Conservation (phyloP, 208 protist genomes). For the Trypanosoma caninum region DNA sequence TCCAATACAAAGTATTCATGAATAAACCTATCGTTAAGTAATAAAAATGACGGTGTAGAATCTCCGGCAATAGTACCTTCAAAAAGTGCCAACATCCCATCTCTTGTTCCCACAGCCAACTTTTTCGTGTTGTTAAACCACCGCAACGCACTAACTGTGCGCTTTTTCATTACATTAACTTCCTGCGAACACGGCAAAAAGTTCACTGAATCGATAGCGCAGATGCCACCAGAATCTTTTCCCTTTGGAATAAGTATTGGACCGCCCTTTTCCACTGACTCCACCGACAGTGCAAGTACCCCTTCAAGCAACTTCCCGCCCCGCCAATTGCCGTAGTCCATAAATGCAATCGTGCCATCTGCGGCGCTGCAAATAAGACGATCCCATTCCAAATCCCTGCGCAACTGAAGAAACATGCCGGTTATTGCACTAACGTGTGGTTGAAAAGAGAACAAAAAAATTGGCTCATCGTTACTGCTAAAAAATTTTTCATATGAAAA, state of each 20-base stretch:
- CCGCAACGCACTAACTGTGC: slow-evolving; percentile 9
- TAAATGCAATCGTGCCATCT: slow-evolving; percentile 36
- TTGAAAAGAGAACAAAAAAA: slow-evolving; percentile 20
- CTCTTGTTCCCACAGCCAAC: slow-evolving; percentile 14
- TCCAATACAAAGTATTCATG: slow-evolving; percentile 1
- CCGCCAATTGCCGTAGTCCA: slow-evolving; percentile 30
- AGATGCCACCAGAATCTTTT: slow-evolving; percentile 1
- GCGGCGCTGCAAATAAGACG: slow-evolving; percentile 35
- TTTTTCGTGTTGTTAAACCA: slow-evolving; percentile 10
- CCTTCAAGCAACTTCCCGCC: slow-evolving; percentile 1
- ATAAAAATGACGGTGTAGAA: slow-evolving; percentile 9
- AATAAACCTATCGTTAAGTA: slow-evolving; percentile 1
- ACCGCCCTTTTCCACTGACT: not conserved
- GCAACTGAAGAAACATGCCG: slow-evolving; percentile 51
- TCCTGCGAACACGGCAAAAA: slow-evolving; percentile 2
- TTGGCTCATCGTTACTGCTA: slow-evolving; percentile 13
- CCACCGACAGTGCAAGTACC: slow-evolving; percentile 10
- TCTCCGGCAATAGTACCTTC: slow-evolving; percentile 2
- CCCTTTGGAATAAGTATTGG: slow-evolving; percentile 7
- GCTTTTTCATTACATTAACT: slow-evolving; percentile 1
- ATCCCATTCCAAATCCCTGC: slow-evolving; percentile 43
- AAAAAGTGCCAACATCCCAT: slow-evolving; percentile 14
- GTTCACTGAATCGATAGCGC: not conserved
- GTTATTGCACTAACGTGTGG: slow-evolving; percentile 44
- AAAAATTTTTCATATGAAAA: slow-evolving; percentile 68